Evolutionary conservation across 1,284 basidiomycete genomes (phyloP).

Genomic region (Ustilago bromivora): DNA sequence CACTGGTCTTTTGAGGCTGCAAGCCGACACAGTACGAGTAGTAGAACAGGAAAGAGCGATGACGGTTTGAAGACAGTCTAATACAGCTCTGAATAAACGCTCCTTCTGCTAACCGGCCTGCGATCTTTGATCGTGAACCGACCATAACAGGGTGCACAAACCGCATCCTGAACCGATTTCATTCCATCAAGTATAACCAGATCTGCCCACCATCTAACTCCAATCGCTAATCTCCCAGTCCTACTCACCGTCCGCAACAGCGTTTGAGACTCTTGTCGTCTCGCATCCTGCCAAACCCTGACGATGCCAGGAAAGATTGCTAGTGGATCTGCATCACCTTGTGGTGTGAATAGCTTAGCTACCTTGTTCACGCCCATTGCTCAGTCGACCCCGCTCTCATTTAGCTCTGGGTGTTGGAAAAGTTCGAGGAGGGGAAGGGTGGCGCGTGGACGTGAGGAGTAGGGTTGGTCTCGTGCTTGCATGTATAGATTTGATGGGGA

Average conservation of each 20-base stretch:
- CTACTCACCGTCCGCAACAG: constrained; percentile 21
- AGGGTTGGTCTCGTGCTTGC: constrained; percentile 39
- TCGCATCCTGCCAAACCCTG: constrained; percentile 43
- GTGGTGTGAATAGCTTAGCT: constrained; percentile 53
- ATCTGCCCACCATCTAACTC: constrained; percentile 16
- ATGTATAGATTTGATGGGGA: constrained; percentile 52
- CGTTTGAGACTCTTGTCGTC: constrained; percentile 16
- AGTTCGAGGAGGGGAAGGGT: constrained; percentile 34
- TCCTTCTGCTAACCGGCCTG: constrained; percentile 6
- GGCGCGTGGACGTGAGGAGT: constrained; percentile 26
- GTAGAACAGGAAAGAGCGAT: background rate
- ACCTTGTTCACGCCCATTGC: constrained; percentile 51
- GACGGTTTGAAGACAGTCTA: background rate
- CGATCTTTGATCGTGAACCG: constrained; percentile 26
- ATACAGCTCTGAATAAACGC: constrained; percentile 11
- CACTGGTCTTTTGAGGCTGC: too few relatives aligned
- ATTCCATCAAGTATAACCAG: constrained; percentile 19
- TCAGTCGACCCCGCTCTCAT: constrained; percentile 11
- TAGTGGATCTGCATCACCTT: constrained; percentile 52
- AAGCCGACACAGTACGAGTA: too few relatives aligned
- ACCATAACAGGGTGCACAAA: constrained; percentile 19
- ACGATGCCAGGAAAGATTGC: constrained; percentile 44
- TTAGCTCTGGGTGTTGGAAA: background rate
- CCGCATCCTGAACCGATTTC: constrained; percentile 13
- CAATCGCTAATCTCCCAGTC: constrained; percentile 3